phyloP scores from a whole-genome alignment of 1,284 basidiomycete genomes.

The Boletus sp. region DNA sequence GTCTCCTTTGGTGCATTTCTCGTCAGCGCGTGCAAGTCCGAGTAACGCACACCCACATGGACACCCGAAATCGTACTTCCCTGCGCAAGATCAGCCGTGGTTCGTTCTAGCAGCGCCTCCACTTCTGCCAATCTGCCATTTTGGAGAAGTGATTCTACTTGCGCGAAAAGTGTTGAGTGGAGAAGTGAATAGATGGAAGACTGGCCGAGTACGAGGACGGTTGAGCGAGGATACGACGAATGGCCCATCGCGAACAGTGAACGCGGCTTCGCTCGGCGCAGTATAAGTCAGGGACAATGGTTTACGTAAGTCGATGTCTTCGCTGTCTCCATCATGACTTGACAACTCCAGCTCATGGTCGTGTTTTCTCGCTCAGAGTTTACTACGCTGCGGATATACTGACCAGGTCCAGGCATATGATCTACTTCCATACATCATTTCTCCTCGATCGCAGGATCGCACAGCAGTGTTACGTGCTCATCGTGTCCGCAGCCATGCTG shows the following conservation, averaged over 20 bases:
- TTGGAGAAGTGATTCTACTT: slow-evolving; percentile 68
- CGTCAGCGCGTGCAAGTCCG: slow-evolving; percentile 1
- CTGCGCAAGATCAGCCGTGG: slow-evolving; percentile 14
- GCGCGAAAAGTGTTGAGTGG: slow-evolving; percentile 69
- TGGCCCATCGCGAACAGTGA: slow-evolving; percentile 20
- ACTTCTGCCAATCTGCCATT: slow-evolving; percentile 66
- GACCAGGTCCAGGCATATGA: not conserved
- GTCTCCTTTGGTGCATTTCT: slow-evolving; percentile 51
- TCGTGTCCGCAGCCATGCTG: not conserved
- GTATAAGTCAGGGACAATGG: not conserved
- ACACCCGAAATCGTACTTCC: slow-evolving; percentile 6
- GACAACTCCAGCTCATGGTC: not conserved
- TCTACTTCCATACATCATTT: not conserved
- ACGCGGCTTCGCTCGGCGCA: not conserved
- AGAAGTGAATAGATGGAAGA: slow-evolving; percentile 68
- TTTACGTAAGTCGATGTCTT: slow-evolving; percentile 14
- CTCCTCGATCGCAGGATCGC: not conserved
- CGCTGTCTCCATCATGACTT: too few species aligned
- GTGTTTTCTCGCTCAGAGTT: not conserved
- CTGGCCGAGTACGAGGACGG: slow-evolving; percentile 60
- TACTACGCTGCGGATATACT: not conserved
- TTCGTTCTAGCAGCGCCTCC: slow-evolving; percentile 53
- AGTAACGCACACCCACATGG: slow-evolving; percentile 9
- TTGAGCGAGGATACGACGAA: slow-evolving; percentile 56
- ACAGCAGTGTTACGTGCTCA: not conserved